Evolutionary conservation across 257 asterid genomes (phyloP).

Genomic region (Scutellaria galericulata): DNA sequence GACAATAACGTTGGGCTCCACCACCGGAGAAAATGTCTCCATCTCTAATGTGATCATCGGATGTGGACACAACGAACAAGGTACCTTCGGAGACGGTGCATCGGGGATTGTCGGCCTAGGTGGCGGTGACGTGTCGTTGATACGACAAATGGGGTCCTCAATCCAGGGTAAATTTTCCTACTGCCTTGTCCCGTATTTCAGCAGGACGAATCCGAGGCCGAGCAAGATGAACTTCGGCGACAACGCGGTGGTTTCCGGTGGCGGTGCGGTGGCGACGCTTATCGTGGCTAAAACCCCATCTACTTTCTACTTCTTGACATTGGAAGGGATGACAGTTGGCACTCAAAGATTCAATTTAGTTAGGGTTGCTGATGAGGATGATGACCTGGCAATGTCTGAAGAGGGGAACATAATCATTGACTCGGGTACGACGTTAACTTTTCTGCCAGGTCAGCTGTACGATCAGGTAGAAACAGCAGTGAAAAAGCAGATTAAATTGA

Average conservation of each 20-base stretch:
- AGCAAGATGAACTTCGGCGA: slow-evolving; percentile 61
- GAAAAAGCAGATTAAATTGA: slow-evolving; percentile 20
- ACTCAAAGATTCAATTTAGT: slow-evolving; percentile 26
- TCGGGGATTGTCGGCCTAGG: slow-evolving; percentile 80
- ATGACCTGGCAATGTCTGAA: not conserved
- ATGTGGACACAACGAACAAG: slow-evolving; percentile 49
- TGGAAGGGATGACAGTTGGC: slow-evolving; percentile 57
- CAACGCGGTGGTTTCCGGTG: slow-evolving; percentile 43
- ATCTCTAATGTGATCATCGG: slow-evolving; percentile 50
- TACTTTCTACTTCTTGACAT: slow-evolving; percentile 52
- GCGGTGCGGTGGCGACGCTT: slow-evolving; percentile 54
- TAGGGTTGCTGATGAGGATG: not conserved
- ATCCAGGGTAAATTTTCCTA: slow-evolving; percentile 63
- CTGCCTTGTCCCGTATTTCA: slow-evolving; percentile 49
- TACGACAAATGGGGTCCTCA: slow-evolving; percentile 49
- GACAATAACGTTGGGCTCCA: slow-evolving; percentile 50
- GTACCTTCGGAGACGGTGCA: slow-evolving; percentile 24
- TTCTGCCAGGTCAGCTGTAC: slow-evolving; percentile 45
- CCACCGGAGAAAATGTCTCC: slow-evolving; percentile 22
- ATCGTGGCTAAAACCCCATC: slow-evolving; percentile 28
- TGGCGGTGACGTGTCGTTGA: slow-evolving; percentile 50
- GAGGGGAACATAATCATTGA: slow-evolving; percentile 64
- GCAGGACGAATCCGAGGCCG: slow-evolving; percentile 13
- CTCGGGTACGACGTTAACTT: slow-evolving; percentile 62
- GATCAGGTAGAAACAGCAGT: slow-evolving; percentile 17